Base-by-base conservation (phyloP, 2,329 filamentous ascomycete genomes). In the Xylariaceae sp. region DNA sequence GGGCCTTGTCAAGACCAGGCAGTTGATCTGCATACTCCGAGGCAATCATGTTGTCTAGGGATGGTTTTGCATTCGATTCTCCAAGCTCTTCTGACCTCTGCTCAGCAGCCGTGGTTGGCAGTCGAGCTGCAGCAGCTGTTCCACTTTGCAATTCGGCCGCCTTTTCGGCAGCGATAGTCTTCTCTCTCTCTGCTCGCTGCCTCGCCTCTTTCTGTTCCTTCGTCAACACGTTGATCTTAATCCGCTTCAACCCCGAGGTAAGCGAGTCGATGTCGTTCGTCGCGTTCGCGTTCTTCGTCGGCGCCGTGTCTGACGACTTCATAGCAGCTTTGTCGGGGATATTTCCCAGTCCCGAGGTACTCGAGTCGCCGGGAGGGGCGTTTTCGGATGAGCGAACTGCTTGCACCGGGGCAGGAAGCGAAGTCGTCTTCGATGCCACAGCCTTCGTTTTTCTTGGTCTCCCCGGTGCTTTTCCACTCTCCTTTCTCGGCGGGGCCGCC, bases 151-250 rank as follows among this genome's bases (percentile, higher is more conserved):
- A n/a, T n/a, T n/a, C n/a, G n/a, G n/a, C n/a, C 10, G 32, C 36
- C 13, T 33, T 29, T 12, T 34, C 19, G 12, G 19, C 32, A 23
- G 32, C 31, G 16, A 34, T 26, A 17, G 38, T 44, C 24, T 37
- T 45, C 31, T 46, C 40, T 29, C 40, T 43, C 17, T 50, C 48
- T 6, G 49, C 45, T 36, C 48, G 52, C n/a, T 67, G 66, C 17
- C 63, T 67, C 2, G 70, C 72, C 31, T 76, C 74, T 44, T 66
- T 70, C 46, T 77, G 70, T 24, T 73, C 64, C 39, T 76, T 67
- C 2, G 73, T 77, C 24, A 78, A 61, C 16, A 80, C 52, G 33
- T 72, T 78, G 46, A 80, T 75, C 50, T 72, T 77, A 37, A 80
- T 73, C 52, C 71, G 77, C 51, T 72, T 77, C 67, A 80, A 72